phyloP scores from a whole-genome alignment of 805 yeast species.

The Sugiyamaella marilandica region DNA sequence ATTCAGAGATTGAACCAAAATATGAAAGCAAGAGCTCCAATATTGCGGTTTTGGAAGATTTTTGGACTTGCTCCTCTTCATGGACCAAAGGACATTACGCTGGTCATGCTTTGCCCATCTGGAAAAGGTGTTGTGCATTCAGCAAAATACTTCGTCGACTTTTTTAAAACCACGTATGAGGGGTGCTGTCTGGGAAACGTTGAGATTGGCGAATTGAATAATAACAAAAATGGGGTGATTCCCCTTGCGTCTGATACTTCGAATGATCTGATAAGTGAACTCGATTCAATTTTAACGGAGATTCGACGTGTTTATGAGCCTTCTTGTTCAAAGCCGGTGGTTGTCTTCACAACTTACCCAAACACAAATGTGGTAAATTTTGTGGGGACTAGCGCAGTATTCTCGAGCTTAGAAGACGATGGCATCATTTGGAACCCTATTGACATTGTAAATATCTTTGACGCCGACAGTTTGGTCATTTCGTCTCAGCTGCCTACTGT shows the following conservation, averaged over 20 bases:
- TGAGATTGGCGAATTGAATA: constrained; percentile 16
- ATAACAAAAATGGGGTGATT: constrained; percentile 14
- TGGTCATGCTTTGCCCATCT: constrained; percentile 28
- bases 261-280: background rate
- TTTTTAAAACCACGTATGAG: constrained; percentile 32
- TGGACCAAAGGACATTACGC: constrained; percentile 28
- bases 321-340: constrained; percentile 1
- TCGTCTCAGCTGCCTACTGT: constrained; percentile 28
- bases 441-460: constrained; percentile 17
- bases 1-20: constrained; percentile 20
- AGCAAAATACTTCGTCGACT: constrained; percentile 22
- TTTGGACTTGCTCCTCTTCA: constrained; percentile 34
- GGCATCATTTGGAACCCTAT: constrained; percentile 16
- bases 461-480: constrained; percentile 26
- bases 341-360: constrained; percentile 3
- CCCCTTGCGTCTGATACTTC: constrained; percentile 3
- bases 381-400: constrained; percentile 20
- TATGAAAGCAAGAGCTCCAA: constrained; percentile 34
- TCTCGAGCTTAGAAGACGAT: constrained; percentile 8
- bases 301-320: background rate
- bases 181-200: constrained; percentile 33
- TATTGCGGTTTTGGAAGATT: constrained; percentile 37
- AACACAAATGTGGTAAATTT: background rate
- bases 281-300: background rate
- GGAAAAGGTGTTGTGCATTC: constrained; percentile 24